Base-by-base conservation (phyloP, 1,284 basidiomycete species). In the Wolfiporia cocos region DNA sequence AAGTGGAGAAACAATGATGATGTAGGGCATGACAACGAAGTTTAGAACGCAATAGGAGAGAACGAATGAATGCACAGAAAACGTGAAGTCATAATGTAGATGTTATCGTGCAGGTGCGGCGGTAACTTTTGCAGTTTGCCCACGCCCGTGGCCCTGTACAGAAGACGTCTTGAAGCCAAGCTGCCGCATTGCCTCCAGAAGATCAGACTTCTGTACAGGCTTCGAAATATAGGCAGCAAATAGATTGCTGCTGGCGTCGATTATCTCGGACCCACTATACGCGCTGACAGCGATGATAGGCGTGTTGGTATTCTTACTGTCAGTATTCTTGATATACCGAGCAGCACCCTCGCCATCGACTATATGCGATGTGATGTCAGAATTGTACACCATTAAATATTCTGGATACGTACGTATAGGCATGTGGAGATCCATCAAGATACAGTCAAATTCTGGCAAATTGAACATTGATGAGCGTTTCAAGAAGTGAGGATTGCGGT, bases 241-340 rank as follows among this genome's bases (percentile, higher is more conserved):
- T 34, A 95, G 66, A 21, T 81, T 84, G 52, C 80, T 86, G 53
- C 80, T 85, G 39, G 76, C 74, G 43, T 84, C 81, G 43, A 65
- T 72, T 18, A 71, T 67, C 49, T 89, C 85, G 22, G 70, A 70
- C 15, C 77, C 77, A 50, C 83, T 81, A 61, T 92, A 92, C 21
- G 85, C 86, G 57, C 86, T 90, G 39, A 96, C 81, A 41, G 94
- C 91, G 41, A 97, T 85, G 47, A 98, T 92, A n/a, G 83, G 95
- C 44, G 86, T 91, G 50, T 73, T 77, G 34, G 83, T 80, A 56
- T 95, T 95, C 70, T 82, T 88, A 69, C 90, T 90, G 58, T 89
- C 88, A n/a, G 92, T 94, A 55, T 81, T 91, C 71, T 91, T 92
- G 70, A 96, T 92, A 66, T 94, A 94, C 49, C 87, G 76, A 20